Conservation (phyloP, 345 rosid genomes). For the Firmiana major region DNA sequence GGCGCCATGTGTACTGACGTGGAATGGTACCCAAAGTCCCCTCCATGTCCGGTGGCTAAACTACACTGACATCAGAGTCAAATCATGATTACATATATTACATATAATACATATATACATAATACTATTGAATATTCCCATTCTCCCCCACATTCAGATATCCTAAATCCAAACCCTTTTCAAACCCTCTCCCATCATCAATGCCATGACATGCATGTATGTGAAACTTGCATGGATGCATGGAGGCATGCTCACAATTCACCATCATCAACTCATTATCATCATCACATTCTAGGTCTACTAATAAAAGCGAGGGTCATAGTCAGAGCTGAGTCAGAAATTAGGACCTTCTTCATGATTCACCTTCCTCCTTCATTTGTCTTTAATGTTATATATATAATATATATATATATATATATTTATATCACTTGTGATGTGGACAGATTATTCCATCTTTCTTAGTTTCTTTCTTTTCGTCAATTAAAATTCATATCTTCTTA, state of each 20-base stretch:
- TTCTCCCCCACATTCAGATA: neutral
- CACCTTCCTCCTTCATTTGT: constrained; percentile 1
- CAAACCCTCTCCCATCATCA: neutral
- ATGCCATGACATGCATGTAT: neutral
- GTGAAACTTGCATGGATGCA: neutral
- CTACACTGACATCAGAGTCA: neutral
- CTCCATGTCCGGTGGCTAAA: neutral
- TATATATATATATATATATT: too few species aligned
- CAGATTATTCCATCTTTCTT: neutral
- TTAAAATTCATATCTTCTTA: neutral
- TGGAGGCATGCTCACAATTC: neutral
- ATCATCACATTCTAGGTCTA: neutral
- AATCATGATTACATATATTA: neutral
- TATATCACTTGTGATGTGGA: neutral
- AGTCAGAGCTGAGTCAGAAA: constrained; percentile 6
- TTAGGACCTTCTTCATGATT: constrained; percentile 4
- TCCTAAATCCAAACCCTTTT: neutral
- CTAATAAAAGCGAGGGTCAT: neutral
- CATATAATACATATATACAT: too few species aligned
- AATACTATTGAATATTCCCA: neutral
- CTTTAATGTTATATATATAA: neutral
- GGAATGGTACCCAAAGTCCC: constrained; percentile 10
- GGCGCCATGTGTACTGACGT: constrained; percentile 16
- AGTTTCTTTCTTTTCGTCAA: neutral
- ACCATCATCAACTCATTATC: neutral